phyloP scores from a whole-genome alignment of 768 basidiomycete species.

The Hypsizygus marmoreus region DNA sequence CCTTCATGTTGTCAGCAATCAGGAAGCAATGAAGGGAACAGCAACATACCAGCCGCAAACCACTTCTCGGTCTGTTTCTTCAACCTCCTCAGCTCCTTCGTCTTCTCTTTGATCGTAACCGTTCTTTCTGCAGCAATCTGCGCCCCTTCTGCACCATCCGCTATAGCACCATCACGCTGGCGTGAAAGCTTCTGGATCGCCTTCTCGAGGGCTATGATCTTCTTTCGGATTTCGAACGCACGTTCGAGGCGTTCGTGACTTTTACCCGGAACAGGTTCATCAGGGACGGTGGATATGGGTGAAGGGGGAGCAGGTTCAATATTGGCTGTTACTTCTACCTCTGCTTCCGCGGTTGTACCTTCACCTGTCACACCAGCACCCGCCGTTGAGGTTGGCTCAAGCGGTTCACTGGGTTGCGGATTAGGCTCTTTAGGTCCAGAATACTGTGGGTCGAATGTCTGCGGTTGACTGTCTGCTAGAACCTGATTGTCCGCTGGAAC shows the following conservation, averaged over 20 bases:
- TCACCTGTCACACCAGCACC: too few relatives aligned
- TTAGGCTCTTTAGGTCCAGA: too few relatives aligned
- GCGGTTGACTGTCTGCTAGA: too few relatives aligned
- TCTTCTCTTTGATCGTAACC: slow-evolving; percentile 4
- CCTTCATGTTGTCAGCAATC: too few relatives aligned
- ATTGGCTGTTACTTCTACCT: not conserved
- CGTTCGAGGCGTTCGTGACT: slow-evolving; percentile 4
- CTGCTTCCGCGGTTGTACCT: not conserved
- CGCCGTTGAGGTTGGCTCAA: too few relatives aligned
- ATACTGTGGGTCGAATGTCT: too few relatives aligned
- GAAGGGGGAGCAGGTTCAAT: not conserved
- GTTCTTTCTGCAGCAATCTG: not conserved
- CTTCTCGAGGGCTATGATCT: slow-evolving; percentile 2
- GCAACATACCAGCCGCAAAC: slow-evolving; percentile 9
- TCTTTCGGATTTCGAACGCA: slow-evolving; percentile 11
- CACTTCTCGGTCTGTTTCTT: slow-evolving; percentile 8
- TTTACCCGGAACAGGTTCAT: slow-evolving; percentile 9
- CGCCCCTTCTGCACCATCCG: not conserved
- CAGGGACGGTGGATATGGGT: not conserved
- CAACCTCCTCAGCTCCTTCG: slow-evolving; percentile 3
- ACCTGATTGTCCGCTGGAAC: too few relatives aligned
- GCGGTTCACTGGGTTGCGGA: too few relatives aligned
- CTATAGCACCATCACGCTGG: not conserved
- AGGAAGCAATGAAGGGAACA: not conserved
- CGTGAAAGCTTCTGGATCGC: slow-evolving; percentile 1